phyloP scores from a whole-genome alignment of 768 basidiomycete genomes.

The Tricholoma sp. region DNA sequence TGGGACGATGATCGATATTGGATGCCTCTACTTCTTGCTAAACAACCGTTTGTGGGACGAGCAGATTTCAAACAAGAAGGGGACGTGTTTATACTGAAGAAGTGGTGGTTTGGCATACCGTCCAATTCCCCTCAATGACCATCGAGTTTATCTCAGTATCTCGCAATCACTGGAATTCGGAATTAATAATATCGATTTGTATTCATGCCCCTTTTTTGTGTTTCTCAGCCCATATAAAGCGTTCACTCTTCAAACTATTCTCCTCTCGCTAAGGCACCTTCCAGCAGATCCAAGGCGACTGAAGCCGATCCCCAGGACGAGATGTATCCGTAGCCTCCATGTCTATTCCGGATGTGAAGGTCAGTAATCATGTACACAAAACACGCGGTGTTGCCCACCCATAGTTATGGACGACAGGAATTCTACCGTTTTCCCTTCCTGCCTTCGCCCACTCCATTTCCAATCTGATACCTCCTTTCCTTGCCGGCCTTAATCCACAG shows the following conservation, averaged over 20 bases:
- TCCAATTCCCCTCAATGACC: conserved; percentile 1
- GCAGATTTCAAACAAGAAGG: conserved; percentile 37
- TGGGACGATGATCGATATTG: conserved; percentile 63
- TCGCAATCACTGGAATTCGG: background rate
- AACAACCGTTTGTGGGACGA: conserved; percentile 36
- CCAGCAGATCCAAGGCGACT: conserved; percentile 41
- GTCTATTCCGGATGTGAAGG: conserved; percentile 28
- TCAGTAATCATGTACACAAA: background rate
- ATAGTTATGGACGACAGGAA: conserved; percentile 60
- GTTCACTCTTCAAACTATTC: background rate
- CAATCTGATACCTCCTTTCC: conserved; percentile 54
- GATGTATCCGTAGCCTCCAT: conserved; percentile 58
- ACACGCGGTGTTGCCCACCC: conserved; percentile 39
- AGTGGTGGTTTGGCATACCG: conserved; percentile 42
- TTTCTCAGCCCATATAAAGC: background rate
- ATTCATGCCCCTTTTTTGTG: background rate
- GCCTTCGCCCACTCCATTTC: conserved; percentile 37
- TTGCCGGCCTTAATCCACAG: conserved; percentile 48
- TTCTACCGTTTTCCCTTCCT: conserved; percentile 17
- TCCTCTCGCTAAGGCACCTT: conserved; percentile 29
- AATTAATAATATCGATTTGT: background rate
- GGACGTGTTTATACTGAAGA: conserved; percentile 26
- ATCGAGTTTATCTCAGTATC: background rate
- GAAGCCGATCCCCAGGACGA: conserved; percentile 62
- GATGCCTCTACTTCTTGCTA: conserved; percentile 55